Base-by-base conservation (phyloP, 495 filamentous ascomycete genomes). In the Letharia lupina region DNA sequence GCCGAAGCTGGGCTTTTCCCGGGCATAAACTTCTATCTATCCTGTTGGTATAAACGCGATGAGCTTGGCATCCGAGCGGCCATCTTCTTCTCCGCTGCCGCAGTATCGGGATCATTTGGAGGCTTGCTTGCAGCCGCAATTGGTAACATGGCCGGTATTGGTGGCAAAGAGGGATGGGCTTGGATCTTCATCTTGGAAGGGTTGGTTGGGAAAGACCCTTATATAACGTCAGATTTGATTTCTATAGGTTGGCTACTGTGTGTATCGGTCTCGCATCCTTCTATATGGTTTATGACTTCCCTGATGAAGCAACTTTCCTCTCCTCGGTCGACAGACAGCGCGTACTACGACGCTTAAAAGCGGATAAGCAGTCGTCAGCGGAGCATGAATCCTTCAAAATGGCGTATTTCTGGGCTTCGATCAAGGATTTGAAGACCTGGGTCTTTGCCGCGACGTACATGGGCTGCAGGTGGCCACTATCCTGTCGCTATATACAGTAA, bases 361-460 rank as follows among this genome's bases (percentile, higher is more conserved):
- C 78, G 20, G 93, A 98, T 73, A 77, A 90, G 69, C 93, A 97
- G 73, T 81, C 83, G 3, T 89, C 86, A 44, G 90, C 89, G 12
- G 84, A 88, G 67, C 88, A 91, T 68, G 93, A 96, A 73, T 77
- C 87, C 40, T 95, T 92, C 78, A 84, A 87, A 70, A 87, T 85
- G 79, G 70, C 73, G 3, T 93, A 93, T 68, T 80, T 96, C 67
- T 93, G 86, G 83, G 82, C 82, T 3, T 85, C 87, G 48, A 68
- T 96, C 18, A 86, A 82, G 67, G 93, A 96, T 71, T 96, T 90
- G 87, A 96, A 96, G 78, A 96, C 89, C 68, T 96, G 84, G 79
- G 71, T 83, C 0, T 89, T 85, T 6, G 88, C 89, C 73, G 73
- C 86, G 31, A 89, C 93, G 54, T 94, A 91, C 70, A 92, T 92